These are phyloP conservation scores for Magnaporthiopsis incrustans DNA, from an alignment of 2,329 filamentous ascomycete species.

Conservation along the genomic window DNA sequence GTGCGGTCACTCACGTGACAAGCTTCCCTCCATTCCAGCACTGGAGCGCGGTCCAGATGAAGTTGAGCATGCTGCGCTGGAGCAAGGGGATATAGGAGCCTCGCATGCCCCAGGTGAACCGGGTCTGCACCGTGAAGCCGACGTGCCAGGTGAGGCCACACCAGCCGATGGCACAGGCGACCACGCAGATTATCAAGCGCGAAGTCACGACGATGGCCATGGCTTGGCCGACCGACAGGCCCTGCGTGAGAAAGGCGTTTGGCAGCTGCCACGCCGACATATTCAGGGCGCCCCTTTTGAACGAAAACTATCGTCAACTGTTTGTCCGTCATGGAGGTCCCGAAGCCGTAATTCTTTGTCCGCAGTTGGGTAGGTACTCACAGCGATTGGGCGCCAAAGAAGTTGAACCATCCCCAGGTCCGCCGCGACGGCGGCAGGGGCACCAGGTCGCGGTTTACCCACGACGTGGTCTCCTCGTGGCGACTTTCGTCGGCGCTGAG, in stretches of 20 bases:
- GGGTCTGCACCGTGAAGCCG: slow-evolving; percentile 40
- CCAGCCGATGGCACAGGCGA: slow-evolving; percentile 37
- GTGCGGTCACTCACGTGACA: slow-evolving; percentile 10
- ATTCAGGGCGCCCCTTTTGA: slow-evolving; percentile 1
- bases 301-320: too few species aligned
- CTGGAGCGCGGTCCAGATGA: slow-evolving; percentile 41
- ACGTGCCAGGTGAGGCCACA: slow-evolving; percentile 41
- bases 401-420: slow-evolving; percentile 22
- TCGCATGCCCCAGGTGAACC: slow-evolving; percentile 40
- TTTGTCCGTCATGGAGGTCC: too few species aligned
- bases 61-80: slow-evolving; percentile 39
- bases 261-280: slow-evolving; percentile 3
- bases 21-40: slow-evolving; percentile 30
- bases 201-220: slow-evolving; percentile 36
- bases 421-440: slow-evolving; percentile 33
- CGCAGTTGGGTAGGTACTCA: background rate
- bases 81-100: slow-evolving; percentile 39
- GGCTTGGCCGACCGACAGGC: slow-evolving; percentile 34
- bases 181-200: slow-evolving; percentile 29
- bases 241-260: slow-evolving; percentile 11
- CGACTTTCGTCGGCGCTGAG: slow-evolving; percentile 4
- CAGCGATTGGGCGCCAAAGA: background rate
- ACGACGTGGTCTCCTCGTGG: slow-evolving; percentile 33
- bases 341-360: too few species aligned
- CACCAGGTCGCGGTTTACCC: slow-evolving; percentile 38